A percentile compares a stretch with the other conserved stretches of the same genome.
Evolutionary conservation across 2,329 filamentous ascomycete species (phyloP).

Genomic region (Daldinia sp.): DNA sequence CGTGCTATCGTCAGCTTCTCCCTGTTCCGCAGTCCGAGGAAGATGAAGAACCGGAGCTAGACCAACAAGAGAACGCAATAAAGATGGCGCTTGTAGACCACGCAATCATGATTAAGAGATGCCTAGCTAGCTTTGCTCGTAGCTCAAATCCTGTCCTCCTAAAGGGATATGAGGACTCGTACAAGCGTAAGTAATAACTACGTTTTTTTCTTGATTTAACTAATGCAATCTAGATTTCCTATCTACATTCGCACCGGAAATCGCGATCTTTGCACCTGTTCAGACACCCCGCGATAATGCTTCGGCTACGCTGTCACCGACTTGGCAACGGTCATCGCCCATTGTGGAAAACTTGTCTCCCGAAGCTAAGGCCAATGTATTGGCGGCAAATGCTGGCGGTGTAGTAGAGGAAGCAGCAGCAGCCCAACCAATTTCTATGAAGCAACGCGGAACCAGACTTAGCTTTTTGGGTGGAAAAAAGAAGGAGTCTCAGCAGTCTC

Average conservation of each 20-base stretch:
- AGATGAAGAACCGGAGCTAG: constrained; percentile 58
- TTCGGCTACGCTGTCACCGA: constrained; percentile 54
- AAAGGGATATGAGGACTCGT: constrained; percentile 66
- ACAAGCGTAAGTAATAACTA: constrained; percentile 63
- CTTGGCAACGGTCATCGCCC: constrained; percentile 48
- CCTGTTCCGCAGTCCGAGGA: constrained; percentile 60
- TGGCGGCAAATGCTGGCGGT: constrained; percentile 41
- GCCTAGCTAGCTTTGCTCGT: constrained; percentile 73
- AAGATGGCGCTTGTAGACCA: constrained; percentile 89
- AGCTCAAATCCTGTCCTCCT: constrained; percentile 67
- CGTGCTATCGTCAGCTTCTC: constrained; percentile 78
- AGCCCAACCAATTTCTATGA: constrained; percentile 59
- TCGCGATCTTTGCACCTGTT: constrained; percentile 67
- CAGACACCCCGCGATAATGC: constrained; percentile 52
- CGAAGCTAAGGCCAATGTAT: constrained; percentile 31
- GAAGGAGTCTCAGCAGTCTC: constrained; percentile 52
- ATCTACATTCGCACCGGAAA: constrained; percentile 69
- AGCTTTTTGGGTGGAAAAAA: constrained; percentile 66
- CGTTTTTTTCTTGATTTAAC: constrained; percentile 13
- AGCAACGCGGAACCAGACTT: constrained; percentile 61
- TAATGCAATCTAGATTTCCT: constrained; percentile 61
- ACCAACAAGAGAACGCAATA: constrained; percentile 77
- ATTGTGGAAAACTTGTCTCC: constrained; percentile 41
- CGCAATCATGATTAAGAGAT: constrained; percentile 85
- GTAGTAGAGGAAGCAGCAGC: constrained; percentile 60